A percentile compares a stretch with the other conserved stretches of the same genome.
Evolutionary conservation across 345 rosid species (phyloP).

Genomic region (Turritis glabra): DNA sequence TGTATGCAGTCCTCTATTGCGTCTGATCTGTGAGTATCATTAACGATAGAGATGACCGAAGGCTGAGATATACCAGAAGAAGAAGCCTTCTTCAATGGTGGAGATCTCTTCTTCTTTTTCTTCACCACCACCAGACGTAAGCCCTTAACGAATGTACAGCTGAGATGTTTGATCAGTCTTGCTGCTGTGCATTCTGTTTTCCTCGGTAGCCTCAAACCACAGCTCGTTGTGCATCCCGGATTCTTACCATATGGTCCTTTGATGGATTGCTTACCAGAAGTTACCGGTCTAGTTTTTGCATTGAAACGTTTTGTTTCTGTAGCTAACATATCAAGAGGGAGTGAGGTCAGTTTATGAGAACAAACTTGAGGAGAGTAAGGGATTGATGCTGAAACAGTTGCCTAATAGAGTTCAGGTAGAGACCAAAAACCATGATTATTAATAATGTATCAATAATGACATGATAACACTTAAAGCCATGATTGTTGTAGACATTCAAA

Average conservation of each 20-base stretch:
- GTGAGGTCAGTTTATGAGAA: conserved; percentile 8
- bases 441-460: conserved; percentile 33
- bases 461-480: conserved; percentile 24
- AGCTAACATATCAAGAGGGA: conserved; percentile 38
- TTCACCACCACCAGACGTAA: conserved; percentile 40
- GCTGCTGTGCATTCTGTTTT: conserved; percentile 48
- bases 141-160: conserved; percentile 48
- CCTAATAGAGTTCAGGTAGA: conserved; percentile 23
- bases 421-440: conserved; percentile 23
- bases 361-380: background rate
- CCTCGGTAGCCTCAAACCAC: conserved; percentile 55
- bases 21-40: conserved; percentile 60
- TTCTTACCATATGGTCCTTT: conserved; percentile 26
- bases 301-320: conserved; percentile 34
- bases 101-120: conserved; percentile 46
- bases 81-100: conserved; percentile 39
- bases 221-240: conserved; percentile 37
- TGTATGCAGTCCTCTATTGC: conserved; percentile 84
- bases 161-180: conserved; percentile 51
- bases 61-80: conserved; percentile 49
- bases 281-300: conserved; percentile 28
- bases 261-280: conserved; percentile 18
- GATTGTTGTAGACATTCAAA: conserved; percentile 19
- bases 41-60: conserved; percentile 34
- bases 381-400: background rate